Conservation (phyloP, 2,329 filamentous ascomycete species). For the Paracoccidioides lutzii region DNA sequence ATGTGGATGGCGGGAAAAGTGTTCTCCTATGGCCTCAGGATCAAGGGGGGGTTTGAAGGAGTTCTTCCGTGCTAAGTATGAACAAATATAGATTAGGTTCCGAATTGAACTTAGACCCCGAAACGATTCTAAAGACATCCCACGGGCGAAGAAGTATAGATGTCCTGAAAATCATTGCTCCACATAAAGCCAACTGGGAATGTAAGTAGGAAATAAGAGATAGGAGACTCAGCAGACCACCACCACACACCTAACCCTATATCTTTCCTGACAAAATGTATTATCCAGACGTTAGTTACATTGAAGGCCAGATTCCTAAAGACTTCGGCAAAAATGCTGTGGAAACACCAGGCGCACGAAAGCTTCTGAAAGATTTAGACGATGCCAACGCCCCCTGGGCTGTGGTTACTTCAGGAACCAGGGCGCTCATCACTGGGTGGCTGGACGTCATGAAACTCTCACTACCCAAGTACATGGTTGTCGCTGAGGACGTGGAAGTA, state of each 20-base stretch:
- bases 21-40: background rate
- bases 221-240: background rate
- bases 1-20: background rate
- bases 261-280: constrained; percentile 4
- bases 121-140: constrained; percentile 74
- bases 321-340: constrained; percentile 64
- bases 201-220: constrained; percentile 47
- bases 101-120: constrained; percentile 74
- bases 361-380: constrained; percentile 55
- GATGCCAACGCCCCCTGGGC: constrained; percentile 58
- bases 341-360: constrained; percentile 73
- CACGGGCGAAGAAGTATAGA: constrained; percentile 88
- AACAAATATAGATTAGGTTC: constrained; percentile 39
- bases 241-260: background rate
- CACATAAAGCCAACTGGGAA: constrained; percentile 82
- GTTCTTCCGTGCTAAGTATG: background rate
- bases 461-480: constrained; percentile 52
- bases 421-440: constrained; percentile 56
- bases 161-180: constrained; percentile 62
- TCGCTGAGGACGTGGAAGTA: constrained; percentile 60
- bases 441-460: constrained; percentile 53
- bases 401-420: constrained; percentile 64
- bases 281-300: constrained; percentile 56
- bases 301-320: constrained; percentile 66
- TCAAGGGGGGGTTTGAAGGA: background rate